Base-by-base conservation (phyloP, 139 green algal genomes). In the Tetratostichococcus sp. region DNA sequence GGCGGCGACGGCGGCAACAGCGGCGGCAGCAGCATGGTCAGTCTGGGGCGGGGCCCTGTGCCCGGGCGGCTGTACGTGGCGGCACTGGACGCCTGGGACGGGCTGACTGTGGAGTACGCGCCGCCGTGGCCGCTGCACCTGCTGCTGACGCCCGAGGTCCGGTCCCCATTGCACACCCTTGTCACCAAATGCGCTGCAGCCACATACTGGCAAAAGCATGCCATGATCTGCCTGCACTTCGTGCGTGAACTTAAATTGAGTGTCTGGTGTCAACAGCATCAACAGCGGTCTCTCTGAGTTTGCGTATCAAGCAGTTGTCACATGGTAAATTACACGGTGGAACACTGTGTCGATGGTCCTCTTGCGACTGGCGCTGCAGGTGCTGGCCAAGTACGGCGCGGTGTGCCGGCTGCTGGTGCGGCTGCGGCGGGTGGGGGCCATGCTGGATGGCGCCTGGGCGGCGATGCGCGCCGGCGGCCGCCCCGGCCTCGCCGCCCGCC, bases 371-470 rank as follows among this genome's bases (percentile, higher is more conserved):
- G 28, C 4, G 26, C 4, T 68, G 26, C 79, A 84, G 81, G 72
- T 86, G 11, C 67, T 88, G 50, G 43, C 39, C 74, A 86, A 81
- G 70, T 97, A 97, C 76, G 89, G 91, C 67, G 81, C 76, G 19
- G 65, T 97, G 66, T 97, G 94, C 75, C 87, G 90, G 81, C 85
- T 92, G 67, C 82, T 97, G 72, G 81, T 97, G 72, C 88, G 88
- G 19, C 80, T 97, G 16, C 88, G 91, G 66, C 84, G 93, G 1
- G 82, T 92, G 69, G 81, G 91, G 62, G 50, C 86, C n/a, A 69
- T 71, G 22, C 83, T 97, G 76, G 91, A 97, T 17, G 79, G 73
- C 1, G 78, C 90, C 0, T 97, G 93, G 91, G 75, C 72, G 28
- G 72, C 43, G 26, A 74, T 75, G 59, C 74, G 72, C 14, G 22